A percentile compares a stretch with the other conserved stretches of the same genome.
phyloP scores from a whole-genome alignment of 495 filamentous ascomycete species.

The Jackrogersella multiformis region DNA sequence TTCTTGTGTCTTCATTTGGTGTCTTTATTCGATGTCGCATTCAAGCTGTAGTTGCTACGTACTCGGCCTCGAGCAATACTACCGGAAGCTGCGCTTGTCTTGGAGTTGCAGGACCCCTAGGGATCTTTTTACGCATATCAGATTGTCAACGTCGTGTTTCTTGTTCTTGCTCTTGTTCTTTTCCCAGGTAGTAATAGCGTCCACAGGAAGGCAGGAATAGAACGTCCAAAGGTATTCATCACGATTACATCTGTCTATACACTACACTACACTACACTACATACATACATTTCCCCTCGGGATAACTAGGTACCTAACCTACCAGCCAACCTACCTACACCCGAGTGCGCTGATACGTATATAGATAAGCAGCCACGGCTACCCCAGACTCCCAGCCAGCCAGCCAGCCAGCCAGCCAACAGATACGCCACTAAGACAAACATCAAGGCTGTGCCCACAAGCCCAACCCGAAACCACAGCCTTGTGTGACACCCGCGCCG shows the following conservation, averaged over 20 bases:
- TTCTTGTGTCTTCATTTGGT: not conserved
- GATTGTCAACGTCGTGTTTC: not conserved
- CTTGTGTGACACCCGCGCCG: constrained; percentile 15
- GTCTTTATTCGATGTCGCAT: not conserved
- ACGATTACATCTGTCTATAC: too few relatives aligned
- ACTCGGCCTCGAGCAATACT: not conserved
- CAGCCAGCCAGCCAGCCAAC: not conserved
- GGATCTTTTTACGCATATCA: not conserved
- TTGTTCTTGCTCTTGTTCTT: too few relatives aligned
- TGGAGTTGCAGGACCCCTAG: not conserved
- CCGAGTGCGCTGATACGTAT: too few relatives aligned
- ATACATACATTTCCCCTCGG: too few relatives aligned
- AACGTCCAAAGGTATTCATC: too few relatives aligned
- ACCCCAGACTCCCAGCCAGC: not conserved
- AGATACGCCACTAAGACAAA: not conserved
- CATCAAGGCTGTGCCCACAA: constrained; percentile 9
- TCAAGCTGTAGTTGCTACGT: not conserved
- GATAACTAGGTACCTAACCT: too few relatives aligned
- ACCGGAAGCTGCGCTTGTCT: not conserved
- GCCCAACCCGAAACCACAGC: constrained; percentile 8
- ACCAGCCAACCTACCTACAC: too few relatives aligned
- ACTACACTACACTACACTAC: too few relatives aligned
- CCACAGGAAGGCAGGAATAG: too few relatives aligned
- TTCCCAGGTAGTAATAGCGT: too few relatives aligned
- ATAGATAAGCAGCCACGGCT: too few relatives aligned